phyloP scores from a whole-genome alignment of 192 early-diverging fungal genomes.

The Ambispora gerdemannii region DNA sequence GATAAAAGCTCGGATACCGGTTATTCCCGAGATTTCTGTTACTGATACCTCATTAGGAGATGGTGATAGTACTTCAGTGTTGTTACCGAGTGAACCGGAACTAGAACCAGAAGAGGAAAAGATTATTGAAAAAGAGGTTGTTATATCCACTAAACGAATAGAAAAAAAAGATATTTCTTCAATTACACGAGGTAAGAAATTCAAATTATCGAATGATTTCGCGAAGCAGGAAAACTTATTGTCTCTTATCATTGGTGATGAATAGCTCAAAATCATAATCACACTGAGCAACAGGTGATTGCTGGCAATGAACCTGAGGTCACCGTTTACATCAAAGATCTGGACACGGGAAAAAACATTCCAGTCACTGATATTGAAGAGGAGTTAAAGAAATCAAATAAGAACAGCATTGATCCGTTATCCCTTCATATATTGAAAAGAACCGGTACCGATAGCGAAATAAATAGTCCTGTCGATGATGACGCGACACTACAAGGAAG shows the following conservation, averaged over 20 bases:
- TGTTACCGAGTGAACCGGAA: too few relatives aligned
- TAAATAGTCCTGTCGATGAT: neutral
- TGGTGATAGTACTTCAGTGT: too few relatives aligned
- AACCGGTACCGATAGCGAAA: slow-evolving; percentile 5
- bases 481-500: neutral
- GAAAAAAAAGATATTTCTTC: too few relatives aligned
- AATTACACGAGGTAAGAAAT: too few relatives aligned
- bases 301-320: slow-evolving; percentile 8
- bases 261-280: neutral
- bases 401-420: slow-evolving; percentile 18
- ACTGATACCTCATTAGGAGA: slow-evolving; percentile 12
- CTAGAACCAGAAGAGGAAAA: too few relatives aligned
- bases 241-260: too few relatives aligned
- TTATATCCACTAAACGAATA: too few relatives aligned
- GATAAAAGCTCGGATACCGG: neutral
- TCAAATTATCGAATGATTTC: too few relatives aligned
- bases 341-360: slow-evolving; percentile 27
- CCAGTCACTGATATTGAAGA: slow-evolving; percentile 22
- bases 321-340: slow-evolving; percentile 30
- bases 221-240: too few relatives aligned
- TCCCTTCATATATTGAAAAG: slow-evolving; percentile 31
- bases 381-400: slow-evolving; percentile 28
- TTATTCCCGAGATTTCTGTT: slow-evolving; percentile 18
- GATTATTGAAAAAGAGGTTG: too few relatives aligned
- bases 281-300: neutral